Conservation (phyloP, 176 grass and related monocot genomes). For the Bothriochloa decipiens region DNA sequence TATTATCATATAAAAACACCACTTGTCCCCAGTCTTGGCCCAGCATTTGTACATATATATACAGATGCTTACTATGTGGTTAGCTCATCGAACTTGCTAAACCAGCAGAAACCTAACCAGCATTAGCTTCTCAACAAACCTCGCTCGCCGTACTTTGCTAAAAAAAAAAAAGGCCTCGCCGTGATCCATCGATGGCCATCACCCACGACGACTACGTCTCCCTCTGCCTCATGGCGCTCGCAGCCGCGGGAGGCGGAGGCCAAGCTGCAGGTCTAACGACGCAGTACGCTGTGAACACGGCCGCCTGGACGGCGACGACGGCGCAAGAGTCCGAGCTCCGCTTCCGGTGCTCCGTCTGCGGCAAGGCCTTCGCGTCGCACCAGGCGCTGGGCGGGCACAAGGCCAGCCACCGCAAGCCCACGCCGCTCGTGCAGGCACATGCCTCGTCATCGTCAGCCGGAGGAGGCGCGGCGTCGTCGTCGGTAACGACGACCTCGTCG, state of each 20-base stretch:
- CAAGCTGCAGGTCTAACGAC: not conserved
- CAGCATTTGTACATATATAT: constrained; percentile 14
- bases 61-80: not conserved
- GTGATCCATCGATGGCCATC: constrained; percentile 32
- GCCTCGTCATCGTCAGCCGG: not conserved
- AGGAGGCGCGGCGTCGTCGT: constrained; percentile 9
- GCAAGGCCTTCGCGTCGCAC: constrained; percentile 74
- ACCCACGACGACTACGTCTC: constrained; percentile 65
- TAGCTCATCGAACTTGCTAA: not conserved
- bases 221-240: constrained; percentile 58
- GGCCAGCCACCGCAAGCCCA: constrained; percentile 68
- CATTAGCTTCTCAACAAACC: not conserved
- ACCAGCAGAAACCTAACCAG: constrained; percentile 2
- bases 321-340: constrained; percentile 33
- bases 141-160: too few relatives aligned
- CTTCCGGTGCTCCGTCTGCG: constrained; percentile 69
- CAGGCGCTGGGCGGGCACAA: constrained; percentile 89
- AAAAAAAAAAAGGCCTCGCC: not conserved
- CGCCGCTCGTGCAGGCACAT: not conserved
- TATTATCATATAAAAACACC: constrained; percentile 9
- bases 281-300: not conserved
- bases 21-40: not conserved
- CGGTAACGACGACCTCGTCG: not conserved
- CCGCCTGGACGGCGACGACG: not conserved
- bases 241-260: not conserved